Evolutionary conservation across 176 grass and related monocot genomes (phyloP).

Genomic region (Musa schizocarpa): DNA sequence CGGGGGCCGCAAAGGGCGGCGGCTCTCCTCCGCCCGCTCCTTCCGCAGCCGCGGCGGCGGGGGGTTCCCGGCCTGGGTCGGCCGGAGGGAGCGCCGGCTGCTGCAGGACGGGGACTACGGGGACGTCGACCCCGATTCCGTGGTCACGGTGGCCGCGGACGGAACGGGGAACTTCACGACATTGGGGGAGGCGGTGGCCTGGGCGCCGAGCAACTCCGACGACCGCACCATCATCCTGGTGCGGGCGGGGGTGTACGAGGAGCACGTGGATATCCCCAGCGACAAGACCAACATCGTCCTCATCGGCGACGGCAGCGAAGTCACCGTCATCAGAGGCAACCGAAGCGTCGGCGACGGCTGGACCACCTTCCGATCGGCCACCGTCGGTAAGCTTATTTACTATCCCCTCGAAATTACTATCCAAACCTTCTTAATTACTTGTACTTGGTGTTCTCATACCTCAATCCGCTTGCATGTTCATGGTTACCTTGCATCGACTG

Average conservation of each 20-base stretch:
- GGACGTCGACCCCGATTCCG: not conserved
- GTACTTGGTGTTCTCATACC: not conserved
- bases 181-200: conserved; percentile 11
- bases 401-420: too few relatives aligned
- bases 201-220: conserved; percentile 5
- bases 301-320: conserved; percentile 22
- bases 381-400: conserved; percentile 5
- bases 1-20: not conserved
- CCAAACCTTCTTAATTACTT: not conserved
- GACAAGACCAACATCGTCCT: conserved; percentile 23
- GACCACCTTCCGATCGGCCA: conserved; percentile 20
- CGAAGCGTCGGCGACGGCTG: conserved; percentile 18
- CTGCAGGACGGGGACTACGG: conserved; percentile 8
- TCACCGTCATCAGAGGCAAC: conserved; percentile 2
- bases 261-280: conserved; percentile 7
- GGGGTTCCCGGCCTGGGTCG: conserved; percentile 6
- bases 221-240: conserved; percentile 6
- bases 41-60: too few relatives aligned
- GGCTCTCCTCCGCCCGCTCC: not conserved
- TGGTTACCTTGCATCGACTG: not conserved
- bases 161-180: conserved; percentile 19
- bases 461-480: not conserved
- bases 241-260: conserved; percentile 13
- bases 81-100: not conserved
- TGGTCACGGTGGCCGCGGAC: conserved; percentile 8